Conservation (phyloP, 2,329 filamentous ascomycete species). For the Phialophora macrospora region DNA sequence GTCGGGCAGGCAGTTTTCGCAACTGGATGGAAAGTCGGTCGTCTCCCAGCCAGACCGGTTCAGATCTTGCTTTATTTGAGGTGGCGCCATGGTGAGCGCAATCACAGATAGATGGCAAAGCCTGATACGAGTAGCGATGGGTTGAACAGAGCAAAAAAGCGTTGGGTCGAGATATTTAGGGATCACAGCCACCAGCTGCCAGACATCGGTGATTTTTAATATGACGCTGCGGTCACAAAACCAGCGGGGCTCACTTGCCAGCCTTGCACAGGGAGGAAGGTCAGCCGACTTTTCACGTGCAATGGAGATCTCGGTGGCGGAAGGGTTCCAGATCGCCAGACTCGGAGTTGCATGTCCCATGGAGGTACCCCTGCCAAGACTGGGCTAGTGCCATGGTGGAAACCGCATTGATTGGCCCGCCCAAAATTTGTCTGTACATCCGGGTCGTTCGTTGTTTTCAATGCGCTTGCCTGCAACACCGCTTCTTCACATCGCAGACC, state of each 20-base stretch:
- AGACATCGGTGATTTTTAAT: conserved; percentile 5
- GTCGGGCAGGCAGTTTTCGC: conserved; percentile 90
- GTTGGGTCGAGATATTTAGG: neutral
- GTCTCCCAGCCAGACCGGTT: conserved; percentile 97
- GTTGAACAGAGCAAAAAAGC: neutral
- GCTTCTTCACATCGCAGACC: conserved; percentile 22
- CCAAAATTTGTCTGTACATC: conserved; percentile 6
- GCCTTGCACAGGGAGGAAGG: neutral
- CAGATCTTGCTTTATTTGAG: conserved; percentile 93
- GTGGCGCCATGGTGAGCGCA: conserved; percentile 64
- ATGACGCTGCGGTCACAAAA: conserved; percentile 14
- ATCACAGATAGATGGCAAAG: neutral
- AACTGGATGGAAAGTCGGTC: conserved; percentile 57
- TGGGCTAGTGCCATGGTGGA: neutral
- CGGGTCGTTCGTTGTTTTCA: conserved; percentile 10
- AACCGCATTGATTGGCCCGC: conserved; percentile 1
- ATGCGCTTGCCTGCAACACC: conserved; percentile 6
- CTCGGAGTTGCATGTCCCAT: conserved; percentile 4
- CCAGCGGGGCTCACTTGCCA: conserved; percentile 5
- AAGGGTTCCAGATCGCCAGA: conserved; percentile 5
- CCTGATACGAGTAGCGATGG: neutral
- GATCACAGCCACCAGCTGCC: neutral
- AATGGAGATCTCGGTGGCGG: neutral
- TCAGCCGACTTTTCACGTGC: neutral
- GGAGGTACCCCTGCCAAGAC: conserved; percentile 11